Base-by-base conservation (phyloP, 2,329 filamentous ascomycete species). In the Aspergillus sojae region DNA sequence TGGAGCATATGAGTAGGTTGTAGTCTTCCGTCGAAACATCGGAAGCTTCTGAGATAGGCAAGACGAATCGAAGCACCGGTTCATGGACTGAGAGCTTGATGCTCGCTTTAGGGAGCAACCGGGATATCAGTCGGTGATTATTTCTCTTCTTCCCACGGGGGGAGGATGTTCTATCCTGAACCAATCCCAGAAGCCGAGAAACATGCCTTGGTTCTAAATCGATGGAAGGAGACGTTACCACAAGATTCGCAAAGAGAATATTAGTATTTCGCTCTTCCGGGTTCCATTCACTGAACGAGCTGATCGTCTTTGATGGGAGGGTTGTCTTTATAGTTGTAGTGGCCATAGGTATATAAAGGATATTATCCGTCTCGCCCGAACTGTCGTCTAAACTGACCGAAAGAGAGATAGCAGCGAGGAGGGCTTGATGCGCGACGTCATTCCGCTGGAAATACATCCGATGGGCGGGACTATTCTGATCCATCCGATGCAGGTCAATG, bases 51-150 rank as follows among this genome's bases (percentile, higher is more conserved):
- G 95, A 87, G 0, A 94, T 89, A 5, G 94, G 94, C 5, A 99
- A 82, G 9, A 94, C 89, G 67, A 99, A 94, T 70, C 96, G 89
- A 66, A 98, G 77, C 19, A 99, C 96, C 1, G 95, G 95, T 75
- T 99, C 95, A 73, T 99, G 95, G 79, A 99, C 91, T 0, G 95
- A 97, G 46, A 98, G 89, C 74, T 98, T 99, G 77, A 98, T 91
- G 72, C 87, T 96, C 0, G 94, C 91, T 80, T 98, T 98, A 1
- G 95, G 95, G 10, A 99, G 83, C 4, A 98, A 85, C n/a, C 92
- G 88, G 16, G 94, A 97, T 34, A 99, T 90, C 39, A 99, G 81
- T 60, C 88, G 85, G 69, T 93, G 80, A 23, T 77, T 79, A 46
- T 74, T 74, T 60, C 82, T 84, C 68, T 82, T 83, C 63, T 83